Conservation (phyloP, 805 yeast species). For the Wickerhamiella dianesei region DNA sequence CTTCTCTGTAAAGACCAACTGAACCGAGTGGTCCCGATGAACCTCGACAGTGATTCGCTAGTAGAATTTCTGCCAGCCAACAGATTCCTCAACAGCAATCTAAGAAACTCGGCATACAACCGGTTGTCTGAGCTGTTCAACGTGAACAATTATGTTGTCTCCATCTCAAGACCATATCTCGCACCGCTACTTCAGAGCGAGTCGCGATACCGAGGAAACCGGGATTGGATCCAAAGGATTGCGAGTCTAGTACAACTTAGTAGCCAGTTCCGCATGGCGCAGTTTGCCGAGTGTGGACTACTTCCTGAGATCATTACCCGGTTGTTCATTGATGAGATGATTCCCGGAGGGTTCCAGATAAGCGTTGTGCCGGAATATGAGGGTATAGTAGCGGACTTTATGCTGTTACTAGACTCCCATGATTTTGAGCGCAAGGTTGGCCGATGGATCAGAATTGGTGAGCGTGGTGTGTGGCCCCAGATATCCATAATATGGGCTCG, state of each 20-base stretch:
- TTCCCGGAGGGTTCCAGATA: slow-evolving; percentile 71
- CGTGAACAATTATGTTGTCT: slow-evolving; percentile 83
- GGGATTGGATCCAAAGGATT: slow-evolving; percentile 28
- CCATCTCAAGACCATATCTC: slow-evolving; percentile 84
- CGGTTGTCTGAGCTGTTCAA: slow-evolving; percentile 84
- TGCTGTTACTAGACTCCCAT: slow-evolving; percentile 66
- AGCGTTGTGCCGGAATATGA: slow-evolving; percentile 81
- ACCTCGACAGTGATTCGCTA: slow-evolving; percentile 13
- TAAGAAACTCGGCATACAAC: slow-evolving; percentile 62
- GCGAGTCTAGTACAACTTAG: slow-evolving; percentile 59
- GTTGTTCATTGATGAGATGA: slow-evolving; percentile 74
- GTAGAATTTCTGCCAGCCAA: slow-evolving; percentile 28
- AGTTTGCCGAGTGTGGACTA: slow-evolving; percentile 65
- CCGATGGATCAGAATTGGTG: slow-evolving; percentile 85
- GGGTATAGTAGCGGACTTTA: slow-evolving; percentile 54
- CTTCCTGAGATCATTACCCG: slow-evolving; percentile 57
- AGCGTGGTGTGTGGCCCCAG: slow-evolving; percentile 85
- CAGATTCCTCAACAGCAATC: slow-evolving; percentile 27
- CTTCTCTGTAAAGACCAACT: slow-evolving; percentile 43
- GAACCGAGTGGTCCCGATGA: slow-evolving; percentile 29
- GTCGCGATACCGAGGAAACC: slow-evolving; percentile 47
- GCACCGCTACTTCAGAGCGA: slow-evolving; percentile 83
- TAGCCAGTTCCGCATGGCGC: slow-evolving; percentile 68
- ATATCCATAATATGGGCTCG: slow-evolving; percentile 74
- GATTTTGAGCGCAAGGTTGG: slow-evolving; percentile 59